Base-by-base conservation (phyloP, 176 grass and related monocot genomes). In the Oryza meridionalis region DNA sequence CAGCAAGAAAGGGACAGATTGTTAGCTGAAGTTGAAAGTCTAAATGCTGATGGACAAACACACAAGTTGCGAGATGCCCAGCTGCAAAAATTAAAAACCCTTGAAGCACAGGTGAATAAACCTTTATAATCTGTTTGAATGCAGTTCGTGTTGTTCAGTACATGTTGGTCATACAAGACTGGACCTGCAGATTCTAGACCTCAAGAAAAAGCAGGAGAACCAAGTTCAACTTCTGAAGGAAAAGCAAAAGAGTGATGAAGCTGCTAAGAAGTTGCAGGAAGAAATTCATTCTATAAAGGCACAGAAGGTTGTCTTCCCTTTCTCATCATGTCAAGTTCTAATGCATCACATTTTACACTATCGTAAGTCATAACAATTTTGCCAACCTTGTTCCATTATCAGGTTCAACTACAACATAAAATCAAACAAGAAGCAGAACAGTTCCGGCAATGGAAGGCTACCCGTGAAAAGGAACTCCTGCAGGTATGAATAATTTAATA, bases 381-480 rank as follows among this genome's bases (percentile, higher is more conserved):
- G 46, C 19, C 21, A 76, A 79, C 32, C 25, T 15, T 69, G 81
- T 65, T 58, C 6, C 6, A 83, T 85, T 89, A 50, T 25, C 76
- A 95, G 93, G 97, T 99, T 81, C 97, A 96, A 88, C 73, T 99
- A 77, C 93, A 96, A 67, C 89, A 99, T 82, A 99, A 96, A 86
- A 99, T 99, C 64, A 99, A 99, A 86, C 93, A 99, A 92, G 97
- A 99, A 84, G 89, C 91, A 51, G 97, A 96, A 88, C 97, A 94
- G 32, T 96, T 99, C 82, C 90, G 93, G 63, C 93, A 89, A 58
- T 99, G 93, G 97, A 99, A 96, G 77, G 91, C 97, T 92, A 86
- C 88, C 67, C 93, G 97, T 68, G 97, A 99, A 85, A 99, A 99
- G 84, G 97, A 99, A 88, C 91, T 99, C 81, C 81, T 94, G 45